These are phyloP conservation scores for Penicillium subrubescens DNA, from an alignment of 495 filamentous ascomycete species.

Conservation along the genomic window DNA sequence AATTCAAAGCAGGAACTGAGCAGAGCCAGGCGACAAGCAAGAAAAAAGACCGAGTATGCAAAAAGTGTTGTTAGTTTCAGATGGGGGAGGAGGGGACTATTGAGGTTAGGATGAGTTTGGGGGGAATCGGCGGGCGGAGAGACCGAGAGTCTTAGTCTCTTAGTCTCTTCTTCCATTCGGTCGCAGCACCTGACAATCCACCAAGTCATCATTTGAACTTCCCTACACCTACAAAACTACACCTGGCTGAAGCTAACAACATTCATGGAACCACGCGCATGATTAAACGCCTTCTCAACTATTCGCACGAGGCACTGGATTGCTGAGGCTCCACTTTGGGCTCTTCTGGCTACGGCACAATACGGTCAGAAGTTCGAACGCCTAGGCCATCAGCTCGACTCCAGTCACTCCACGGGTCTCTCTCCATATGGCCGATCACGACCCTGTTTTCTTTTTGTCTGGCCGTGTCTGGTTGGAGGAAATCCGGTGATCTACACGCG, in stretches of 20 bases:
- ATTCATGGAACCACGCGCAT: constrained; percentile 1
- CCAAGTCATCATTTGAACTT: neutral
- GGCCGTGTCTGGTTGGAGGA: neutral
- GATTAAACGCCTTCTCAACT: neutral
- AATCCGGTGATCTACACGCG: neutral
- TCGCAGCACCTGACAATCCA: constrained; percentile 11
- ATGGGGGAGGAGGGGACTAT: neutral
- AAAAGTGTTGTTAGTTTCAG: constrained; percentile 1
- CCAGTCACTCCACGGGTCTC: neutral
- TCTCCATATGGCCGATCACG: constrained; percentile 14
- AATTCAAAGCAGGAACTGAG: neutral
- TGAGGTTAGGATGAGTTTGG: neutral
- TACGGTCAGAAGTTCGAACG: neutral
- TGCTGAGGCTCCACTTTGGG: constrained; percentile 1
- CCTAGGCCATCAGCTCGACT: neutral
- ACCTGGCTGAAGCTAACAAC: neutral
- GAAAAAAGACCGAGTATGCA: neutral
- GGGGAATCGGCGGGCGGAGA: constrained; percentile 13
- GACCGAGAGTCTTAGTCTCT: neutral
- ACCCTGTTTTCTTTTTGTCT: constrained; percentile 7
- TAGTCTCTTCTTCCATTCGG: neutral
- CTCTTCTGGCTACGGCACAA: neutral
- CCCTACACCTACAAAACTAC: neutral
- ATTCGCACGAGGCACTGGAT: neutral
- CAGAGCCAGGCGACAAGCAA: neutral